Evolutionary conservation across 2,329 filamentous ascomycete species (phyloP), one percentile per base, ranked within the genome.

Genomic region (Diplodia sapinea): DNA sequence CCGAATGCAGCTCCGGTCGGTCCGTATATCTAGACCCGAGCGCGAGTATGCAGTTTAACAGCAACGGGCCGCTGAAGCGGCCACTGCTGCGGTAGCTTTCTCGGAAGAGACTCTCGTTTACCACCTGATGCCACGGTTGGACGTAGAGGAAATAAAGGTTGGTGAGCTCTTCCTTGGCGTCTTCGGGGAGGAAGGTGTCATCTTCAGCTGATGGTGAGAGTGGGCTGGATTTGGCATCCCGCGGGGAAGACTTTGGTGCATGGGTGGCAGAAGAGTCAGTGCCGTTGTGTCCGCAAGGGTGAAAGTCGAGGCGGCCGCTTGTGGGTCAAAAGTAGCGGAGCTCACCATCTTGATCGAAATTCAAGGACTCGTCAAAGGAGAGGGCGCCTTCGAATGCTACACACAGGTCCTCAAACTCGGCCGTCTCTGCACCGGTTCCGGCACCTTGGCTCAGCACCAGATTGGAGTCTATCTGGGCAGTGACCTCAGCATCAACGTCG

Each of bases 71-170:
- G 49, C 70, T 78, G 56, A 75, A 79, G 11, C 74, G 70, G 0
- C 77, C 77, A 1, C 71, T 68, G 23, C 20, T 65, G 4, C 66
- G 67, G 66, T 72, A 69, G 40, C 74, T 75, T 5, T 78, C 68
- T 17, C 78, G 73, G 65, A 80, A 80, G 0, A 80, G 69, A 5
- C 52, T 65, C 51, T 80, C 79, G 38, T 80, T 74, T 0, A 79
- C 72, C 0, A 79, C 68, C n/a, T 78, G 76, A 17, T 70, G 71
- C 76, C 78, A 79, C 0, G 78, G 78, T 13, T 78, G 74, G 26
- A 80, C 76, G 74, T 78, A 80, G 12, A 70, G 69, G 54, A 80
- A 80, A 62, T 78, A 80, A 1, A 79, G 61, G 31, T 77, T 73
- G 9, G 80, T 73, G 9, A 76, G 65, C 43, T 79, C 72, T 13